These are phyloP conservation scores for Peziza echinospora DNA, from an alignment of 495 filamentous ascomycete genomes.

Conservation along the genomic window DNA sequence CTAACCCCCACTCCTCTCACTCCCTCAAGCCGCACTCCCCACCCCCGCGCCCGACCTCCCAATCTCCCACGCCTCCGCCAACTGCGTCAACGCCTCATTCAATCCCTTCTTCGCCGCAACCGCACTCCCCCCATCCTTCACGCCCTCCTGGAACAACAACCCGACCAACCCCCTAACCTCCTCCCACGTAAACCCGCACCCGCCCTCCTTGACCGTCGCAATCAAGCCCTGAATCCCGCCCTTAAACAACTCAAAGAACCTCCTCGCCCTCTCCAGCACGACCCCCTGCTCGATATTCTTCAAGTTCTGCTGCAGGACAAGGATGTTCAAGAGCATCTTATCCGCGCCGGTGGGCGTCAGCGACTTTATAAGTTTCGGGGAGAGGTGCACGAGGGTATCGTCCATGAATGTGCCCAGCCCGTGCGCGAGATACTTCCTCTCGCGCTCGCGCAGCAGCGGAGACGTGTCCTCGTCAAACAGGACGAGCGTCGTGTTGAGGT, in stretches of 20 bases:
- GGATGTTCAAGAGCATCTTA: slow-evolving; percentile 70
- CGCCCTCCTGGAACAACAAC: slow-evolving; percentile 26
- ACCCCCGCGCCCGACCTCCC: no score
- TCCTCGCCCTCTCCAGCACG: slow-evolving; percentile 43
- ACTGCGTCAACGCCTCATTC: background rate
- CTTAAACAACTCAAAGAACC: slow-evolving; percentile 62
- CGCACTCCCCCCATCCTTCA: background rate
- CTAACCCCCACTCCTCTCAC: background rate
- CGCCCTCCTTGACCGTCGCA: slow-evolving; percentile 17
- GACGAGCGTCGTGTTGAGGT: slow-evolving; percentile 59
- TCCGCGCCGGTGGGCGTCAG: slow-evolving; percentile 47
- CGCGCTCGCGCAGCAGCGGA: slow-evolving; percentile 42
- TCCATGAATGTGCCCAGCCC: slow-evolving; percentile 55
- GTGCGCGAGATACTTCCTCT: slow-evolving; percentile 24
- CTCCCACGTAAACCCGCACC: slow-evolving; percentile 47
- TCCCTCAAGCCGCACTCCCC: background rate
- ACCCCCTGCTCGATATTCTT: slow-evolving; percentile 68
- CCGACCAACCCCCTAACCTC: slow-evolving; percentile 68
- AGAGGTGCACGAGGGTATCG: slow-evolving; percentile 37
- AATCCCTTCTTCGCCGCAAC: slow-evolving; percentile 1
- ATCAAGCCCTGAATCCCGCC: slow-evolving; percentile 30
- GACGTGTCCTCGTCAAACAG: slow-evolving; percentile 62
- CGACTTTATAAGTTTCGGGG: background rate
- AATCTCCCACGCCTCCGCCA: background rate
- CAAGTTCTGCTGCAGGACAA: slow-evolving; percentile 85